Conservation (phyloP, 2,329 filamentous ascomycete genomes). For the Trichoderma sp. region DNA sequence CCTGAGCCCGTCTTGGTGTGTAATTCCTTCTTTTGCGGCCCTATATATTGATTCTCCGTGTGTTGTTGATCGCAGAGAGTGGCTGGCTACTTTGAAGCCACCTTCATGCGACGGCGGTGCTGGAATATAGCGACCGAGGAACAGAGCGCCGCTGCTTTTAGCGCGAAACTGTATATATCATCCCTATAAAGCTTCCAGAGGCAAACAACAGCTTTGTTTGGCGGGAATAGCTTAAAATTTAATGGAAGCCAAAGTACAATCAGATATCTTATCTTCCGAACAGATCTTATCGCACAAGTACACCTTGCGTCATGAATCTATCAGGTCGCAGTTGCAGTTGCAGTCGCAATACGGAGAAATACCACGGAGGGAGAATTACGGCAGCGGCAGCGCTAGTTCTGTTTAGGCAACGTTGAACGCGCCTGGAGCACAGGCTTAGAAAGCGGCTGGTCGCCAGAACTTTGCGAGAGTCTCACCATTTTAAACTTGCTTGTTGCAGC, state of each 20-base stretch:
- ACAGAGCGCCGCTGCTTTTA: conserved; percentile 17
- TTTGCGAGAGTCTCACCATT: conserved; percentile 8
- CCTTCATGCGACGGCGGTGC: conserved; percentile 6
- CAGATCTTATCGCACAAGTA: background rate
- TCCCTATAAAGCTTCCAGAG: background rate
- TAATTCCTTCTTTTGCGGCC: background rate
- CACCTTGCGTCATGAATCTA: background rate
- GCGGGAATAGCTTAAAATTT: background rate
- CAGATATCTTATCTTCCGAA: background rate
- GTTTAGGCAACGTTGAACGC: background rate
- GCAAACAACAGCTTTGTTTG: background rate
- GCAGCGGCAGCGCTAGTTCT: conserved; percentile 1
- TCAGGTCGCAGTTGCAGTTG: background rate
- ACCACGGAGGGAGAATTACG: background rate
- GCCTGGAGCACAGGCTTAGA: background rate
- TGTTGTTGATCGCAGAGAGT: background rate
- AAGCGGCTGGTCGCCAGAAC: conserved; percentile 2
- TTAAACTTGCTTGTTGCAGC: background rate
- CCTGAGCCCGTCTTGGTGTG: background rate
- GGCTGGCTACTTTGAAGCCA: background rate
- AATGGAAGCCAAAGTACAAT: background rate
- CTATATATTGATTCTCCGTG: background rate
- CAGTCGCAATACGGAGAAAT: background rate
- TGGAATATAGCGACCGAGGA: background rate
- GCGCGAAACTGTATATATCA: no score